phyloP scores from a whole-genome alignment of 164 flowering plant genomes.

The Tetracentron sinense region DNA sequence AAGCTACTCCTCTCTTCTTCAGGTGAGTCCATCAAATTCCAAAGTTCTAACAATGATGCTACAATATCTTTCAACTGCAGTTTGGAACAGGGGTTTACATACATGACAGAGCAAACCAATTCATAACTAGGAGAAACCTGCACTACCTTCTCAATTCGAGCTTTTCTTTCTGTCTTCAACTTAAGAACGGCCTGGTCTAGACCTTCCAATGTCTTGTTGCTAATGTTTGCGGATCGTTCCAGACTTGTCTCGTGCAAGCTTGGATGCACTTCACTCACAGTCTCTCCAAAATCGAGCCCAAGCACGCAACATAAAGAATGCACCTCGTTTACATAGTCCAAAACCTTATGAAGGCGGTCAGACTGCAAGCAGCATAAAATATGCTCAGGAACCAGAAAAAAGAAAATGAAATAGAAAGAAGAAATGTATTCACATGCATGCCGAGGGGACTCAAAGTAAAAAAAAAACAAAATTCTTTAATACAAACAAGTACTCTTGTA shows the following conservation, averaged over 20 bases:
- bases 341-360: conserved; percentile 69
- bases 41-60: conserved; percentile 56
- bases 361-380: conserved; percentile 52
- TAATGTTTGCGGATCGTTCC: conserved; percentile 69
- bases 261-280: conserved; percentile 84
- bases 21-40: conserved; percentile 88
- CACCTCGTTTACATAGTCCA: conserved; percentile 79
- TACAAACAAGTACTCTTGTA: too few species aligned
- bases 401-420: too few species aligned
- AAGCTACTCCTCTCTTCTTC: conserved; percentile 52
- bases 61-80: conserved; percentile 67
- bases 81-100: background rate
- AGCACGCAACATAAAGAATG: conserved; percentile 76
- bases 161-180: conserved; percentile 60
- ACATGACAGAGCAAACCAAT: background rate
- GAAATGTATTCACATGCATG: too few species aligned
- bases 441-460: too few species aligned
- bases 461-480: too few species aligned
- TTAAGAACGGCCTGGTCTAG: conserved; percentile 55
- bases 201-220: conserved; percentile 65
- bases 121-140: background rate
- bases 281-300: conserved; percentile 75
- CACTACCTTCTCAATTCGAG: conserved; percentile 66
- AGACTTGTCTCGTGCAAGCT: conserved; percentile 51
- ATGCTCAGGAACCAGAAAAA: background rate